Base-by-base conservation (phyloP, 176 grass and related monocot species). In the Thalia dealbata region DNA sequence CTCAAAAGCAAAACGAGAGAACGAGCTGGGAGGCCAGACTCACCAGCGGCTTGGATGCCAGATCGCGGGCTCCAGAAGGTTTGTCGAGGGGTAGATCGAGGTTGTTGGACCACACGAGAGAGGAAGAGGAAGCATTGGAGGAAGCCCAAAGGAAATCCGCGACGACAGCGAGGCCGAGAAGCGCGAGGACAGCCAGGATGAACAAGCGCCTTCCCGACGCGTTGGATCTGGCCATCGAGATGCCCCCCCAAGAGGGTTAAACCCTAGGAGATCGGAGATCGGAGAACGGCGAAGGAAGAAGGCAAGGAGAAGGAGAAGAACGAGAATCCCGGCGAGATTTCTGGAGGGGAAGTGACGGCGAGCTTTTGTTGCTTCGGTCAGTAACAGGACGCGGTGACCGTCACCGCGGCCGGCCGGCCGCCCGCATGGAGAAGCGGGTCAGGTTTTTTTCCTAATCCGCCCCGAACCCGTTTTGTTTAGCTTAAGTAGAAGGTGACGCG, bases 71-170 rank as follows among this genome's bases (percentile, higher is more conserved):
- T 23, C 21, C 74, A 42, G 83, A 0, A 55, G 70, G 13, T 30
- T 50, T 68, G 38, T 60, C 19, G 43, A 86, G 61, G 55, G 76
- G 68, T 24, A 38, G 19, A 81, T 81, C 83, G 69, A 86, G 8
- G 32, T 54, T 90, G 23, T 79, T 84, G 60, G 81, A 88, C 89
- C 89, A 84, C 35, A 84, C 35, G 22, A 75, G 15, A 22, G 76
- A 79, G 6, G 80, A 52, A 54, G 81, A 52, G 1, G 83, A 72
- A 14, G 71, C 48, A 28, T 66, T 75, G 15, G 89, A 89, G 38
- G 86, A 85, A 22, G 89, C 86, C 84, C 89, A 92, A 25, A 91
- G 84, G 82, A 81, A 84, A 74, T 97, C 89, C 73, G 80, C 82
- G 43, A 97, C 74, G 63, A 97, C 76, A 72, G 82, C 83, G 60